phyloP scores from a whole-genome alignment of 2,329 filamentous ascomycete species.

The Whalleya microplaca region DNA sequence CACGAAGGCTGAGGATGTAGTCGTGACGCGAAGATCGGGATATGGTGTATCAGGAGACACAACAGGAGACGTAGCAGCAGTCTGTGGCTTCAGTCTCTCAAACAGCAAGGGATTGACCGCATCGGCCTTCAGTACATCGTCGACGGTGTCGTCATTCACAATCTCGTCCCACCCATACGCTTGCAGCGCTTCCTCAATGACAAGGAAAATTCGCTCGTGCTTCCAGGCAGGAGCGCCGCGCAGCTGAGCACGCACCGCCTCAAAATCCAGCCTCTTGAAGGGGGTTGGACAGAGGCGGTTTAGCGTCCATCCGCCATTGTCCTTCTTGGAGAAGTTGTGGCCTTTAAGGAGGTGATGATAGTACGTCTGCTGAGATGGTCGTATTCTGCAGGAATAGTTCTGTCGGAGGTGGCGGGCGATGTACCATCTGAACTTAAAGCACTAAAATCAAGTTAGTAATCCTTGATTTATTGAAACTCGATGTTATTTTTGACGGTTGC shows the following conservation, averaged over 20 bases:
- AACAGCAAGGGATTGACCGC: neutral
- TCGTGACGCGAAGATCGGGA: no score
- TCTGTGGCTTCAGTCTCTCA: no score
- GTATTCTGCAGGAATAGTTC: neutral
- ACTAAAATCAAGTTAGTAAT: no score
- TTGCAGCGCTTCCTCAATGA: neutral
- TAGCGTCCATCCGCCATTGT: neutral
- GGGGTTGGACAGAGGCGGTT: neutral
- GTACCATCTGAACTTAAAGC: conserved; percentile 8
- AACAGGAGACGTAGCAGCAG: no score
- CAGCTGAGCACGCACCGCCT: conserved; percentile 1
- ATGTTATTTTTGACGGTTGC: no score
- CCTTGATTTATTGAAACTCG: no score
- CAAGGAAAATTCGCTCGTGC: neutral
- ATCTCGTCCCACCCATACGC: conserved; percentile 2
- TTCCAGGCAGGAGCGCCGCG: neutral
- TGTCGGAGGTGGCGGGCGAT: conserved; percentile 3
- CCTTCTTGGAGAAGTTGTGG: neutral
- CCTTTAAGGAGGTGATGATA: conserved; percentile 1
- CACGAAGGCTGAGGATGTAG: no score
- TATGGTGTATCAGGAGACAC: no score
- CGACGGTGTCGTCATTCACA: neutral
- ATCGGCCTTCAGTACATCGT: neutral
- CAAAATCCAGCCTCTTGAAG: conserved; percentile 4
- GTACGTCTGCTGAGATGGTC: neutral